Base-by-base conservation (phyloP, 495 filamentous ascomycete genomes). In the Penicillium bialowiezense region DNA sequence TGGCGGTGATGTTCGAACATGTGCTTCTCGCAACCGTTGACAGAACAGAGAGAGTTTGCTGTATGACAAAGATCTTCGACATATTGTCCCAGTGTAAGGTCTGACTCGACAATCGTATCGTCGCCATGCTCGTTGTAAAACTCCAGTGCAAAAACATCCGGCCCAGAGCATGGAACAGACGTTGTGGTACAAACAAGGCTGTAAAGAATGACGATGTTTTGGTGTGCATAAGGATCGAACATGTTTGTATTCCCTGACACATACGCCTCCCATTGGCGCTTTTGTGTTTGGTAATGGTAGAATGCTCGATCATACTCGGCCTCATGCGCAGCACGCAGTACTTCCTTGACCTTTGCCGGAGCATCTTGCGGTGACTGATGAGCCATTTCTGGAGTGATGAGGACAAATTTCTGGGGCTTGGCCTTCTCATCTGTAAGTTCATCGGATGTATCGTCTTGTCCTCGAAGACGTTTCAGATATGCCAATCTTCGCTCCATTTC, bases 1-100 rank as follows among this genome's bases (percentile, higher is more conserved):
- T 96, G 95, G 43, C 92, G 84, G 67, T 97, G 90, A 64, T 99
- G 95, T 51, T 97, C 88, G 50, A 83, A 78, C 90, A 97, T 90
- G 54, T 82, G 87, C 40, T 83, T 84, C 51, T 95, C 90, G 60
- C 95, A 99, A 10, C 88, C 87, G 56, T 93, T 89, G 9, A 85
- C 80, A 6, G 80, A 85, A 63, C 95, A 99, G 3, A 84, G 71
- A 5, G 80, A 77, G 58, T 87, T 82, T 2, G 88, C 87, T 51
- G 79, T 77, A 29, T 86, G 71, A 64, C 90, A 96, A 5, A 97
- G 66, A 57, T 96, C 89, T 59, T 99, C 91, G 14, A 99, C 88
- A 66, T 93, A 99, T 62, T 96, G 92, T 0, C 95, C 95, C 32
- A 99, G 72, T 0, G 95, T 95, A 59, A 85, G 95, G 59, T 99